Conservation (phyloP, 345 rosid species). For the Pugionium cornutum region DNA sequence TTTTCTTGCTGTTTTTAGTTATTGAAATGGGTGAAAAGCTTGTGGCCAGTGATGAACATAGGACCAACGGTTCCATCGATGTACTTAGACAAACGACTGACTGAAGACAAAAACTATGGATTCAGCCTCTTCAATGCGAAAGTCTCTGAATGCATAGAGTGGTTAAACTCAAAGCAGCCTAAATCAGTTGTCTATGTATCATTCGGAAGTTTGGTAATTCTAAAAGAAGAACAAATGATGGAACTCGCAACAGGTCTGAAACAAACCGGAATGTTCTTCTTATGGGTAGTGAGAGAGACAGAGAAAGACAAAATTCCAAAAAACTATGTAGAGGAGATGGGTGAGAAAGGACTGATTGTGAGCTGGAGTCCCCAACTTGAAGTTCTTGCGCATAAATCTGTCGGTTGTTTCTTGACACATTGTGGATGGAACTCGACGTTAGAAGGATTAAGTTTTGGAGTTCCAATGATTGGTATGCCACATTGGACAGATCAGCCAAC, state of each 20-base stretch:
- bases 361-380: conserved; percentile 58
- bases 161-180: conserved; percentile 52
- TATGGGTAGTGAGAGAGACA: conserved; percentile 65
- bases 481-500: conserved; percentile 42
- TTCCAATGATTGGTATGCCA: conserved; percentile 49
- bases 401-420: conserved; percentile 54
- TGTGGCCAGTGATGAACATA: conserved; percentile 44
- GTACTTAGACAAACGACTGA: conserved; percentile 47
- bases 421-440: conserved; percentile 56
- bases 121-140: conserved; percentile 53
- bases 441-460: conserved; percentile 38
- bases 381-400: conserved; percentile 48
- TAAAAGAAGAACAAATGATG: conserved; percentile 51
- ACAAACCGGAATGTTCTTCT: conserved; percentile 34
- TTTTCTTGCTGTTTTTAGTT: conserved; percentile 29
- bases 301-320: conserved; percentile 48
- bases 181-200: conserved; percentile 59
- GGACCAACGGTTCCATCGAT: conserved; percentile 62
- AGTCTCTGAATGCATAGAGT: conserved; percentile 38
- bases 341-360: conserved; percentile 48
- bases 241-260: conserved; percentile 54
- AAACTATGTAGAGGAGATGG: conserved; percentile 35
- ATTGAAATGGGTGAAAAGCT: conserved; percentile 44
- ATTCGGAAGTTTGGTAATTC: conserved; percentile 56
- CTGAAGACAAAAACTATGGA: conserved; percentile 51